A percentile compares a stretch with the other conserved stretches of the same genome.
Conservation (phyloP, 192 early-diverging fungal species). For the Linnemannia schmuckeri region DNA sequence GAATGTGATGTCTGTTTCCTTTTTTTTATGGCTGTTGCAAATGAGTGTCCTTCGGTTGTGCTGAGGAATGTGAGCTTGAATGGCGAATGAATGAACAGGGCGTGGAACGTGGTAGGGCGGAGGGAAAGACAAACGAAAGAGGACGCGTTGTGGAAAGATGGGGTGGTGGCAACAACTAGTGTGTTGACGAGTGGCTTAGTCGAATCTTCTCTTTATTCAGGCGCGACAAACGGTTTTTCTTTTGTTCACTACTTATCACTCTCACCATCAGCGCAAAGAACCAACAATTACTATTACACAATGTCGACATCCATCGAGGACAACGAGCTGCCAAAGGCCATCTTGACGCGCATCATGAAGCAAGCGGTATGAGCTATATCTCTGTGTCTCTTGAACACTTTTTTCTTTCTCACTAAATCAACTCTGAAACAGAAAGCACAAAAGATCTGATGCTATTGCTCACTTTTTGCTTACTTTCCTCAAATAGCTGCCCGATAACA, state of each 20-base stretch:
- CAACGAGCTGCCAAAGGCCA: slow-evolving; percentile 63
- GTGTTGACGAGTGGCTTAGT: neutral
- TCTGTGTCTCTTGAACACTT: neutral
- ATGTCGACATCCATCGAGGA: slow-evolving; percentile 63
- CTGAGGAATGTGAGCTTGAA: no score
- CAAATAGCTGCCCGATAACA: slow-evolving; percentile 61
- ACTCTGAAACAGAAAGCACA: neutral
- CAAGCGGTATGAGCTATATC: slow-evolving; percentile 48
- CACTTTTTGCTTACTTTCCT: neutral
- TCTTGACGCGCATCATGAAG: slow-evolving; percentile 62
- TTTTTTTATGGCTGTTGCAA: neutral
- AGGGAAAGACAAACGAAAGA: no score
- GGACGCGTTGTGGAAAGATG: no score
- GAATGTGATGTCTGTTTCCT: no score
- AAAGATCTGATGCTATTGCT: neutral
- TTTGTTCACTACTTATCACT: neutral
- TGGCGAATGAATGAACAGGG: neutral
- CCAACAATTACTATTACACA: neutral
- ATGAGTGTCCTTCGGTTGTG: neutral
- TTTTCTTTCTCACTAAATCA: neutral
- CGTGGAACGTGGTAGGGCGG: neutral
- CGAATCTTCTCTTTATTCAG: neutral
- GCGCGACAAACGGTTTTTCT: neutral
- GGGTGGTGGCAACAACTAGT: no score
- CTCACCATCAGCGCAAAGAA: neutral